Evolutionary conservation across 1,284 basidiomycete genomes (phyloP).

Genomic region (Sporisorium graminicola): DNA sequence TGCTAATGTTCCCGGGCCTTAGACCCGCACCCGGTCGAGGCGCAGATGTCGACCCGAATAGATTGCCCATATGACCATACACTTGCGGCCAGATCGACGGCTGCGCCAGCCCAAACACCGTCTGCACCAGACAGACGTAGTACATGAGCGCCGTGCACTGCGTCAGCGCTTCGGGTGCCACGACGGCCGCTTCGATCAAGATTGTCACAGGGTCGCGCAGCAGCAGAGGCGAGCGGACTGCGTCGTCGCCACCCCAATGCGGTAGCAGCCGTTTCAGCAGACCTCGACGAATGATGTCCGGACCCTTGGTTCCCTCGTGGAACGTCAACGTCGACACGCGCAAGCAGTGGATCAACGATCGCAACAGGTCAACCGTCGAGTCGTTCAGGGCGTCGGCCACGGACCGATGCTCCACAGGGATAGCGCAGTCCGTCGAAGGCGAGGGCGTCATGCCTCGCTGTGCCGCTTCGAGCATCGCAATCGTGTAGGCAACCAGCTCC

Average conservation of each 20-base stretch:
- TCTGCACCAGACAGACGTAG: slow-evolving; percentile 66
- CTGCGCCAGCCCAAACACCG: slow-evolving; percentile 68
- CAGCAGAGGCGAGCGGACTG: slow-evolving; percentile 64
- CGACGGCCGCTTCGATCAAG: slow-evolving; percentile 64
- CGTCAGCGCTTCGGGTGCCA: slow-evolving; percentile 57
- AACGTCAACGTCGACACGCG: slow-evolving; percentile 49
- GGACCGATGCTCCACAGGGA: slow-evolving; percentile 31
- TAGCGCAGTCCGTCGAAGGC: slow-evolving; percentile 37
- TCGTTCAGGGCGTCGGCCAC: slow-evolving; percentile 58
- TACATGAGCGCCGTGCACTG: slow-evolving; percentile 68
- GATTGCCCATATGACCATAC: slow-evolving; percentile 40
- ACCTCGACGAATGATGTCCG: slow-evolving; percentile 61
- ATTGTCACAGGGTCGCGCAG: slow-evolving; percentile 66
- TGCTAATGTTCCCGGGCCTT: slow-evolving; percentile 34
- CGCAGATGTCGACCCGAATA: slow-evolving; percentile 27
- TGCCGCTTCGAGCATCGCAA: slow-evolving; percentile 63
- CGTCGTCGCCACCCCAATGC: slow-evolving; percentile 67
- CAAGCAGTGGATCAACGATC: slow-evolving; percentile 59
- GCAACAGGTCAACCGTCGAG: slow-evolving; percentile 53
- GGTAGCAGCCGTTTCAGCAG: slow-evolving; percentile 66
- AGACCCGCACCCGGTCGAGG: slow-evolving; percentile 44
- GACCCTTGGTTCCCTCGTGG: slow-evolving; percentile 37
- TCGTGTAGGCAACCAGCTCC: slow-evolving; percentile 67
- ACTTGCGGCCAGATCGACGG: slow-evolving; percentile 64
- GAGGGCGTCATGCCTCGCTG: slow-evolving; percentile 60